Evolutionary conservation across 495 filamentous ascomycete genomes (phyloP).

Genomic region (Penicillium cosmopolitanum): DNA sequence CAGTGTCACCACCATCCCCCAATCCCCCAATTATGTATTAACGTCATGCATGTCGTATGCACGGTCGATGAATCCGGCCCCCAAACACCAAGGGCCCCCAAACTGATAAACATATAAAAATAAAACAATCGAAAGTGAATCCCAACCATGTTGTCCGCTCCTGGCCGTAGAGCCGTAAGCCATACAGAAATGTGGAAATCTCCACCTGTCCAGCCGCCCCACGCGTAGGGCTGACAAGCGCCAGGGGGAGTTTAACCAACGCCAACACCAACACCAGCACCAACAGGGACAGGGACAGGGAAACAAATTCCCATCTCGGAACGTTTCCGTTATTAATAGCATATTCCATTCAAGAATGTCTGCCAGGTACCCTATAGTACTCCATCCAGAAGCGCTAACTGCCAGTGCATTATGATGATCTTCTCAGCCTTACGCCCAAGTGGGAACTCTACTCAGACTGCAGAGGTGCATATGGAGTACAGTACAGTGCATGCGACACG

Average conservation of each 20-base stretch:
- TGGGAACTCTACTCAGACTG: too few species aligned
- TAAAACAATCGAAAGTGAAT: not conserved
- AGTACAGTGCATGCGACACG: too few species aligned
- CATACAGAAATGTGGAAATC: not conserved
- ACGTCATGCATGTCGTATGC: not conserved
- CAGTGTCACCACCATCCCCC: not conserved
- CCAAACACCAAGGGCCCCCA: not conserved
- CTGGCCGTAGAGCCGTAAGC: not conserved
- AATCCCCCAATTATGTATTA: not conserved
- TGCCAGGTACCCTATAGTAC: too few species aligned
- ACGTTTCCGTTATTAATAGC: not conserved
- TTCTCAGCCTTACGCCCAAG: too few species aligned
- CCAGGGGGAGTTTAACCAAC: too few species aligned
- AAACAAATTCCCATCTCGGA: not conserved
- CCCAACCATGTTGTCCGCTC: not conserved
- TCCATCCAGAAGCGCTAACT: too few species aligned
- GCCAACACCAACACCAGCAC: too few species aligned
- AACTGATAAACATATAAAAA: not conserved
- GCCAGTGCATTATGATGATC: too few species aligned
- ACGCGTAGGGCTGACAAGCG: conserved; percentile 2
- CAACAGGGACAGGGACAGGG: too few species aligned
- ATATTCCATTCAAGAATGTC: too few species aligned
- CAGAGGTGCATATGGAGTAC: too few species aligned
- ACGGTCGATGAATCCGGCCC: not conserved
- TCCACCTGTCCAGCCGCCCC: not conserved